phyloP scores from a whole-genome alignment of 352 stramenopile genomes.

The Phytophthora crassamura region DNA sequence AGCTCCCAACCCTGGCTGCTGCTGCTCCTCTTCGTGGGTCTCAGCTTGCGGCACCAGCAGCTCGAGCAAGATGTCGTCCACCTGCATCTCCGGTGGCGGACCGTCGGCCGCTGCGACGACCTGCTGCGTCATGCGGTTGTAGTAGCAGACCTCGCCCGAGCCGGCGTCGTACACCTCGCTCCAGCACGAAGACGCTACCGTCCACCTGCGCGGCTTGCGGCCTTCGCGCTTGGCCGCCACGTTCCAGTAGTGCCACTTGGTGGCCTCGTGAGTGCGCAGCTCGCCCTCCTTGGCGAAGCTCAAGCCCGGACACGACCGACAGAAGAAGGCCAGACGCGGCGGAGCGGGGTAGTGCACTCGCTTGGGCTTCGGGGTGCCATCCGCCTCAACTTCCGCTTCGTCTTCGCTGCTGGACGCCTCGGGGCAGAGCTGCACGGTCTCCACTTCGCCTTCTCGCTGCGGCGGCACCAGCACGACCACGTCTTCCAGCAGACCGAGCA shows the following conservation, averaged over 20 bases:
- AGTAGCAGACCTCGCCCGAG: slow-evolving; percentile 70
- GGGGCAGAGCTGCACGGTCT: slow-evolving; percentile 68
- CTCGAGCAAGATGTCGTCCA: slow-evolving; percentile 73
- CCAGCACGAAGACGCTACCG: slow-evolving; percentile 71
- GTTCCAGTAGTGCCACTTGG: slow-evolving; percentile 88
- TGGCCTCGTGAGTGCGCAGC: slow-evolving; percentile 66
- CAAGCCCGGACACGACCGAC: slow-evolving; percentile 67
- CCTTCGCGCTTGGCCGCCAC: slow-evolving; percentile 45
- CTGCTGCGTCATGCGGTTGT: slow-evolving; percentile 75
- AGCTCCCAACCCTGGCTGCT: neutral
- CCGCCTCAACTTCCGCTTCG: slow-evolving; percentile 15
- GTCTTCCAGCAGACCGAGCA: slow-evolving; percentile 65
- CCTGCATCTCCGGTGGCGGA: slow-evolving; percentile 70
- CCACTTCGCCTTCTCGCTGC: slow-evolving; percentile 53
- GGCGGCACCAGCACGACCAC: slow-evolving; percentile 59
- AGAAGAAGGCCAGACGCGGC: slow-evolving; percentile 61
- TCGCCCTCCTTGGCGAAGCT: slow-evolving; percentile 71
- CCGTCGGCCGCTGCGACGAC: slow-evolving; percentile 55
- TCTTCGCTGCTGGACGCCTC: slow-evolving; percentile 45
- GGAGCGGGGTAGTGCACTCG: slow-evolving; percentile 39
- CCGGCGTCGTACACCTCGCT: slow-evolving; percentile 73
- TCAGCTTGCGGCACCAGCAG: slow-evolving; percentile 38
- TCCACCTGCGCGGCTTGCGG: slow-evolving; percentile 54
- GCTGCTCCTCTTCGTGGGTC: neutral
- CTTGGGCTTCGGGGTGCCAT: slow-evolving; percentile 21